Conservation (phyloP, 2,329 filamentous ascomycete species). For the Zalaria obscura region DNA sequence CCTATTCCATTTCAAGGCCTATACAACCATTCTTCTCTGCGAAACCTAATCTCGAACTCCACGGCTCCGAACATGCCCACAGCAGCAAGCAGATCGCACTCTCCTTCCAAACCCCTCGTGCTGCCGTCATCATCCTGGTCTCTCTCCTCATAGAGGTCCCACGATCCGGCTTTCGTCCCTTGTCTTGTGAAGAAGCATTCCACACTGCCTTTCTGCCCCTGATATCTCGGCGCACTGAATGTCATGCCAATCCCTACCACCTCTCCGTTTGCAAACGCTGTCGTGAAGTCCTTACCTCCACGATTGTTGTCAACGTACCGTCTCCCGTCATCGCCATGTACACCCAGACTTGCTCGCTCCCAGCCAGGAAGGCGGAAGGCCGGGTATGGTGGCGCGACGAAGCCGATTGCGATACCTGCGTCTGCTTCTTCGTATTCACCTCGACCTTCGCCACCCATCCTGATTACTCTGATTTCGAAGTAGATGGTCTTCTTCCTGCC, state of each 20-base stretch:
- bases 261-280: conserved; percentile 48
- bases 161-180: conserved; percentile 44
- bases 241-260: conserved; percentile 60
- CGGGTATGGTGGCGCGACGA: conserved; percentile 60
- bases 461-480: conserved; percentile 52
- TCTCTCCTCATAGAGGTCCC: conserved; percentile 63
- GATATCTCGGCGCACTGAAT: conserved; percentile 24
- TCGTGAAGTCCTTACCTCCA: conserved; percentile 57
- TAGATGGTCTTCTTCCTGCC: conserved; percentile 45
- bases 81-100: conserved; percentile 39
- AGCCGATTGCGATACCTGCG: conserved; percentile 53
- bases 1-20: conserved; percentile 6
- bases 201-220: conserved; percentile 24
- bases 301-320: conserved; percentile 62
- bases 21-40: conserved; percentile 17
- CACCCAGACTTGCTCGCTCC: conserved; percentile 59
- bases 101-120: conserved; percentile 52
- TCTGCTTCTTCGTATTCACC: conserved; percentile 23
- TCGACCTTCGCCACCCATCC: conserved; percentile 20
- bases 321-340: conserved; percentile 71
- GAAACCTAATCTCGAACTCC: conserved; percentile 45
- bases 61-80: conserved; percentile 58
- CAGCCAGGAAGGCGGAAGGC: conserved; percentile 66
- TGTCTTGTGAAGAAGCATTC: conserved; percentile 59
- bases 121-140: conserved; percentile 49